A percentile compares a stretch with the other conserved stretches of the same genome.
These are phyloP conservation scores for Lactarius evosmus DNA, from an alignment of 768 basidiomycete genomes.

Conservation along the genomic window DNA sequence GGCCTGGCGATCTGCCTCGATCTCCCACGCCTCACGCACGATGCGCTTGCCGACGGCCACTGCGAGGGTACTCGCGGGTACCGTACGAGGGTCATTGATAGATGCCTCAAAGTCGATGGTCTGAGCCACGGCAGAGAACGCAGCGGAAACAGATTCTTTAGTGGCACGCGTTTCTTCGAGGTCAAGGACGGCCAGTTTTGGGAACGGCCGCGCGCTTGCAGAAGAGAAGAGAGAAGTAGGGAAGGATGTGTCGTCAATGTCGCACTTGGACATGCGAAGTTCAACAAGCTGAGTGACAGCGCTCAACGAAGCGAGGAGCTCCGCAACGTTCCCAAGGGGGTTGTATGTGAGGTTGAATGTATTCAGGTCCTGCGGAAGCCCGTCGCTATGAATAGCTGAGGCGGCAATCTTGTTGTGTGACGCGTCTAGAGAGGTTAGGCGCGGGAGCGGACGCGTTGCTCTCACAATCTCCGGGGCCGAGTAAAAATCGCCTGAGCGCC, in stretches of 20 bases:
- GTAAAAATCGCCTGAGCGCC: slow-evolving; percentile 56
- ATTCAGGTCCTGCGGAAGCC: slow-evolving; percentile 51
- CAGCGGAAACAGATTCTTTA: slow-evolving; percentile 41
- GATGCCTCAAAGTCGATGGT: slow-evolving; percentile 54
- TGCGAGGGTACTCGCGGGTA: slow-evolving; percentile 7
- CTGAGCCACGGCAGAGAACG: slow-evolving; percentile 49
- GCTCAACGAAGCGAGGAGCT: slow-evolving; percentile 20
- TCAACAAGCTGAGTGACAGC: slow-evolving; percentile 21
- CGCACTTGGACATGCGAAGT: slow-evolving; percentile 28
- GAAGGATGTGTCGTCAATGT: slow-evolving; percentile 61
- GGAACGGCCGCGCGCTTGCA: slow-evolving; percentile 40
- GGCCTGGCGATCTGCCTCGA: slow-evolving; percentile 60
- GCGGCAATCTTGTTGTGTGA: slow-evolving; percentile 66
- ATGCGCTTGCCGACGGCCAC: slow-evolving; percentile 69
- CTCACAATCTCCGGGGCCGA: slow-evolving; percentile 53
- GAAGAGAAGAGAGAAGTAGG: slow-evolving; percentile 36
- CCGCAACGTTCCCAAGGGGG: slow-evolving; percentile 47
- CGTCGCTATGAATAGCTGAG: slow-evolving; percentile 46
- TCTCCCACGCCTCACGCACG: slow-evolving; percentile 74
- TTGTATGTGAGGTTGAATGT: slow-evolving; percentile 67
- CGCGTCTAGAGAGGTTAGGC: slow-evolving; percentile 58
- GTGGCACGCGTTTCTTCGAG: slow-evolving; percentile 63
- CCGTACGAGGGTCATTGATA: slow-evolving; percentile 37
- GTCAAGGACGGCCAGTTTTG: slow-evolving; percentile 55
- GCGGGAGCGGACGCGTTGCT: slow-evolving; percentile 61